Base-by-base conservation (phyloP, 495 filamentous ascomycete species). In the Neurospora pannonica region DNA sequence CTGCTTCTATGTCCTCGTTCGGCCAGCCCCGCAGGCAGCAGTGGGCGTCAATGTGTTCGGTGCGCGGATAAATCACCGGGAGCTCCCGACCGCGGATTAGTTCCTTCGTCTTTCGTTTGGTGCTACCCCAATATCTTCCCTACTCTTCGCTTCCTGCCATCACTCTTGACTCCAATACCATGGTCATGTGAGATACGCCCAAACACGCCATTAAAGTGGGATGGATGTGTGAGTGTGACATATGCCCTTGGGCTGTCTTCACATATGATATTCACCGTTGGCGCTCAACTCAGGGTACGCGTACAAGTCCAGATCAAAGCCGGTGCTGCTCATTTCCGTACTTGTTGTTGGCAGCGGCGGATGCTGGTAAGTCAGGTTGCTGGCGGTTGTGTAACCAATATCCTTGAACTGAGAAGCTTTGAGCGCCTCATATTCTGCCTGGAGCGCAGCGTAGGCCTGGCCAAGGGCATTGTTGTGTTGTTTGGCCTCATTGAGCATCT, bases 401-500 rank as follows among this genome's bases (percentile, higher is more conserved):
- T 82, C 77, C 70, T 77, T 77, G 74, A 78, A 43, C 70, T 78
- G 77, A 28, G 77, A 71, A 31, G 76, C 37, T 73, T 84, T 84
- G 76, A 85, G 82, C 13, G 76, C 71, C 38, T 83, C 74, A 76
- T 85, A 85, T 72, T 84, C 83, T 38, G 81, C 76, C 72, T 85
- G 83, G 43, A 85, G 81, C 34, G 74, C 73, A 15, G 80, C 78
- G 74, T 84, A 85, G 46, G 83, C 83, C 42, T 84, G 82, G 72
- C 79, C 79, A 38, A 85, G 83, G 46, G 79, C 79, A 36, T 85
- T 81, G 72, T 84, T 84, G 75, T 81, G 82, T 60, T 84, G 80
- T 75, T 86, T 83, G 67, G 85, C 81, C 17, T 86, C 87, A 77
- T 81, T 87, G 76, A 95, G 90, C 83, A 94, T 92, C 62, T 90